Base-by-base conservation (phyloP, 1,284 basidiomycete genomes). In the Vanrija sp. region DNA sequence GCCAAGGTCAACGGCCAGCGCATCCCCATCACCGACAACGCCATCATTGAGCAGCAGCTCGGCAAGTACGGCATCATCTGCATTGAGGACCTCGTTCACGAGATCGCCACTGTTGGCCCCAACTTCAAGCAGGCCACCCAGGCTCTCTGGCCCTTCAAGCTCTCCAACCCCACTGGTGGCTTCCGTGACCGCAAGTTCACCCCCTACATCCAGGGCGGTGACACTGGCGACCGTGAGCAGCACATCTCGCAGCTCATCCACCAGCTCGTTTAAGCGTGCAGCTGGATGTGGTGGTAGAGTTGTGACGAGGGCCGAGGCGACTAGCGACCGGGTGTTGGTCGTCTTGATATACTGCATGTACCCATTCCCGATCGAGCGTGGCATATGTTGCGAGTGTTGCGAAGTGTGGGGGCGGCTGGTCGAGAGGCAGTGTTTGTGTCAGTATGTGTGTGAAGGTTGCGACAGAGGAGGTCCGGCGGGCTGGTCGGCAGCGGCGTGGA, bases 81-180 rank as follows among this genome's bases (percentile, higher is more conserved):
- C 69, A 86, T 98, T 58, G 95, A 98, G 80, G 96, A 98, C 80
- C 86, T 98, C 67, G 89, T 98, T 52, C 94, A 98, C 83, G 95
- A 98, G 82, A 95, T 99, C 71, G 83, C 85, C 79, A 95, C 91
- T 59, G 86, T 86, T 63, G 96, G 95, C 72, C 95, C 95, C 73
- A 92, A 98, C 85, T 98, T 99, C 85, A 98, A 98, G 83, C 91
- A 95, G 85, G 90, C 87, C 58, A 86, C 89, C 68, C 91, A 91
- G 82, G 92, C 94, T 85, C 86, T 98, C 57, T 98, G 95, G 93
- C 93, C 96, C 28, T 98, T 99, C 86, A 98, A 98, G 80, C 88
- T 99, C 62, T 96, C 92, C 67, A 98, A 97, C 86, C 94, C 96
- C 58, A 98, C 85, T 71, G 95, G 96, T 68, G 96, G 96, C 71